These are phyloP conservation scores for Lippia alba DNA, from an alignment of 305 asterid genomes.

Conservation along the genomic window DNA sequence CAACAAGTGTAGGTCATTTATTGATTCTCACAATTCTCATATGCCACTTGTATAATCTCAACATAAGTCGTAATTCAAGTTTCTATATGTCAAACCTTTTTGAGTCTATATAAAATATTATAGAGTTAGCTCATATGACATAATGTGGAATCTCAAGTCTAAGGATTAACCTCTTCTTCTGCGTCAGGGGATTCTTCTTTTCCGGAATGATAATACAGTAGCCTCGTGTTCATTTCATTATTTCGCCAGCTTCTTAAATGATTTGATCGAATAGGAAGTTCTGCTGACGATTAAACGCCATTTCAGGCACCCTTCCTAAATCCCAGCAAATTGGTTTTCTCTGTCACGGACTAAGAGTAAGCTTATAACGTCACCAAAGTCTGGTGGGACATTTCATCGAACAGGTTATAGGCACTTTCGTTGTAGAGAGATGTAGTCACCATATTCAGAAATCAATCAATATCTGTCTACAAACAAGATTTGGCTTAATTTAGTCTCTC, in stretches of 20 bases:
- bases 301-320: slow-evolving; percentile 25
- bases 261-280: slow-evolving; percentile 39
- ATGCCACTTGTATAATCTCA: too few relatives aligned
- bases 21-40: too few relatives aligned
- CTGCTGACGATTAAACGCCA: slow-evolving; percentile 42
- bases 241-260: slow-evolving; percentile 23
- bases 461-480: neutral
- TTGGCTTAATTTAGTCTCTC: neutral
- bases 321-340: slow-evolving; percentile 6
- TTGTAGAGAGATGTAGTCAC: neutral
- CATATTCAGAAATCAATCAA: neutral
- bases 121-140: too few relatives aligned
- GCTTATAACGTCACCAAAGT: neutral
- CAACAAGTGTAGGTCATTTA: too few relatives aligned
- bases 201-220: slow-evolving; percentile 34
- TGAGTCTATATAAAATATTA: too few relatives aligned
- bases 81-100: too few relatives aligned
- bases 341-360: slow-evolving; percentile 8
- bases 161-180: too few relatives aligned
- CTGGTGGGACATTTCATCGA: slow-evolving; percentile 49
- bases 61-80: too few relatives aligned
- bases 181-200: slow-evolving; percentile 46
- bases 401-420: slow-evolving; percentile 29
- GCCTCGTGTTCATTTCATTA: slow-evolving; percentile 31
- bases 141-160: too few relatives aligned